Base-by-base conservation (phyloP, 2,329 filamentous ascomycete species). In the Cladosporium sp. region DNA sequence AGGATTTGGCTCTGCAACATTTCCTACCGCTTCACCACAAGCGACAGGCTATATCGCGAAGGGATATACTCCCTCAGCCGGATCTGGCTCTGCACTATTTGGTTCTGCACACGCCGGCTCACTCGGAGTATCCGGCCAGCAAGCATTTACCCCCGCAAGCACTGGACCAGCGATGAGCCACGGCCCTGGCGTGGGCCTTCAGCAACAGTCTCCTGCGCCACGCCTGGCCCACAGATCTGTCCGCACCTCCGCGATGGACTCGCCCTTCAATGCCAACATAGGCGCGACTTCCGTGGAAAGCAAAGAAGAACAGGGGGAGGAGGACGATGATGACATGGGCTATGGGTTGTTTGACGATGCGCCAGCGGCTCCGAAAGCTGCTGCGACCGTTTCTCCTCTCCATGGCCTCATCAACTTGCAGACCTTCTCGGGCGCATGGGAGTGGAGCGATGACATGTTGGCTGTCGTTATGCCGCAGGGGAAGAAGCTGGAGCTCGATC, bases 391-490 rank as follows among this genome's bases (percentile, higher is more conserved):
- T 11, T 23, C 30, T 18, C 32, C 30, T 13, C 30, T 49, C 3
- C 59, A 59, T 46, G 4, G 51, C 6, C 39, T 51, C 26, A 58
- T 59, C 30, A 18, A 36, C 18, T n/a, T 48, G 25, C 65, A 66
- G n/a, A 76, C 76, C 0, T 89, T 87, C 67, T 76, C 82, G 1
- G 87, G 87, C 0, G 79, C 72, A 18, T 89, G 86, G 86, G 56
- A 65, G 0, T 81, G 77, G 75, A 74, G 65, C 0, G 21, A 69
- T 0, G 56, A 68, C 3, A 54, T 80, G 1, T 60, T 76, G n/a
- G 16, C 23, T 5, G 57, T 70, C 0, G 39, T 78, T 7, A 64
- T 59, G 39, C 68, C 67, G 32, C 14, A 36, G 6, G 34, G 16
- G 1, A 21, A 16, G 16, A 56, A 46, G 13, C 62, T 54, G 1